phyloP scores from a whole-genome alignment of 805 yeast species.

The Candida parachauliodes region DNA sequence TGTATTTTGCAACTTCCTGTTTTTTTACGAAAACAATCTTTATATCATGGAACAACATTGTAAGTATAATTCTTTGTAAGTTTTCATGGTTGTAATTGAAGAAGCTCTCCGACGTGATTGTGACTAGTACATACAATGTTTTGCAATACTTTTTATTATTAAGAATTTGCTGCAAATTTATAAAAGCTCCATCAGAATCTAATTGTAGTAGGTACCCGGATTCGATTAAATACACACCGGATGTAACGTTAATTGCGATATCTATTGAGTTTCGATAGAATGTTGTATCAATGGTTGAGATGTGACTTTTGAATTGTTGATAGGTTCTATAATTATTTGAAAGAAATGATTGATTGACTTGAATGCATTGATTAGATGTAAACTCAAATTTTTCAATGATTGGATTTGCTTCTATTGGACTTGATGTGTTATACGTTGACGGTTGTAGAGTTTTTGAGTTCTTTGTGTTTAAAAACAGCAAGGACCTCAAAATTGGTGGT shows the following conservation, averaged over 20 bases:
- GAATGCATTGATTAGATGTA: not conserved
- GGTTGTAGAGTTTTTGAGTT: too few relatives aligned
- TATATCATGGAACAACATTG: constrained; percentile 1
- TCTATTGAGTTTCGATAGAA: constrained; percentile 2
- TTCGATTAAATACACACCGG: constrained; percentile 2
- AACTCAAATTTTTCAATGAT: not conserved
- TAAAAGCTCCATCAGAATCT: not conserved
- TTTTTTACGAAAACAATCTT: not conserved
- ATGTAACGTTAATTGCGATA: constrained; percentile 2
- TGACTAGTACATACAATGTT: constrained; percentile 1
- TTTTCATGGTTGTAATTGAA: constrained; percentile 3
- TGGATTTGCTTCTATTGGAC: not conserved
- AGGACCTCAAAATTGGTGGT: too few relatives aligned
- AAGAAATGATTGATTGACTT: not conserved
- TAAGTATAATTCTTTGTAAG: constrained; percentile 1
- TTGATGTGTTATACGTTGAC: too few relatives aligned
- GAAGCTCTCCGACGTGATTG: not conserved
- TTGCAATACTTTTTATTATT: not conserved
- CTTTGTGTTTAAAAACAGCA: too few relatives aligned
- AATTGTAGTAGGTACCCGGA: constrained; percentile 5
- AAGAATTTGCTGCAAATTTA: not conserved
- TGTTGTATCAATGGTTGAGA: not conserved
- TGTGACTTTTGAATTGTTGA: not conserved
- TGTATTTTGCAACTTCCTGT: not conserved
- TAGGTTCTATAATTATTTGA: not conserved